A percentile compares a stretch with the other conserved stretches of the same genome.
These are phyloP conservation scores for Ceriops tagal DNA, from an alignment of 345 rosid genomes.

Conservation along the genomic window DNA sequence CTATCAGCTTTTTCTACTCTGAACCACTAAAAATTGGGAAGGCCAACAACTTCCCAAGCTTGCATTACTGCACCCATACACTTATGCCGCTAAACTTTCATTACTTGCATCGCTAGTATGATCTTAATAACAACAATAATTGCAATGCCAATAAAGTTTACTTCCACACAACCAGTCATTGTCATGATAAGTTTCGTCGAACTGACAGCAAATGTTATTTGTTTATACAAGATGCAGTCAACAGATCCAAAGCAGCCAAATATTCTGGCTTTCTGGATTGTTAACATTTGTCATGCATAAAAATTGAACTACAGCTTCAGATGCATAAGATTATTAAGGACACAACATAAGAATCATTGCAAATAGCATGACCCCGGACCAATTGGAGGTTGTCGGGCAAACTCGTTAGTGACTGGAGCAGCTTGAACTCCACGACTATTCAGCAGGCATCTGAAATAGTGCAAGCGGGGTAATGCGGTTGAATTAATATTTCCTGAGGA, in stretches of 20 bases:
- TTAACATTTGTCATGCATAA: background rate
- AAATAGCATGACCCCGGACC: slow-evolving; percentile 84
- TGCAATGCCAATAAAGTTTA: too few species aligned
- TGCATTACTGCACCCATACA: too few species aligned
- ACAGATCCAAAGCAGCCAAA: background rate
- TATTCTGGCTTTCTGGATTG: background rate
- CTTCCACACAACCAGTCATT: too few species aligned
- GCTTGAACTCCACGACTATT: slow-evolving; percentile 76
- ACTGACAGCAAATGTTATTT: too few species aligned
- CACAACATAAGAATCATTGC: slow-evolving; percentile 37
- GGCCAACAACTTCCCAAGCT: too few species aligned
- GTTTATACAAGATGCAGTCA: background rate
- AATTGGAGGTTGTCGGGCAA: slow-evolving; percentile 56
- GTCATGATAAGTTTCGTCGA: too few species aligned
- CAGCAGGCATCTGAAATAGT: slow-evolving; percentile 85
- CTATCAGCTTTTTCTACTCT: too few species aligned
- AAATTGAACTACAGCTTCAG: slow-evolving; percentile 11
- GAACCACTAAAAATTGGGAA: too few species aligned
- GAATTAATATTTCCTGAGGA: slow-evolving; percentile 41
- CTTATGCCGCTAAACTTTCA: too few species aligned
- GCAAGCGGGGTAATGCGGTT: slow-evolving; percentile 66
- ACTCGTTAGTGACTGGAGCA: slow-evolving; percentile 61
- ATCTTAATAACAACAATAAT: too few species aligned
- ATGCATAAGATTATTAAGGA: background rate
- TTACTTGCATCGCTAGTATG: too few species aligned